Conservation (phyloP, 257 asterid genomes). For the Nicotiana otophora region DNA sequence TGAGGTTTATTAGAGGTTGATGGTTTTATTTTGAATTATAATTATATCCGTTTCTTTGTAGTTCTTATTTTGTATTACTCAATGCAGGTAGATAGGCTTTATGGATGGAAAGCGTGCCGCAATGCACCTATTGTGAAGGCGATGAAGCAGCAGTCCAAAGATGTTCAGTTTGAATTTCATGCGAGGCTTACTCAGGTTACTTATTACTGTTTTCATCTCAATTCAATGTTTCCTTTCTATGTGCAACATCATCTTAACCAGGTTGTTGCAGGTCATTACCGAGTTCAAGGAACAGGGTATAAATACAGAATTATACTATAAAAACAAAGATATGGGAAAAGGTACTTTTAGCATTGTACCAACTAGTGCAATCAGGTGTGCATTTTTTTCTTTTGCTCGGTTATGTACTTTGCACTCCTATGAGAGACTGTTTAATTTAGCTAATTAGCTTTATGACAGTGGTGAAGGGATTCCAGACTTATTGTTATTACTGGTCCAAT, state of each 20-base stretch:
- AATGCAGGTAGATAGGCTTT: constrained; percentile 77
- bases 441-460: constrained; percentile 29
- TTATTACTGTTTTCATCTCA: background rate
- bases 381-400: background rate
- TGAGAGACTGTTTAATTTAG: constrained; percentile 8
- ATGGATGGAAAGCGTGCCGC: constrained; percentile 69
- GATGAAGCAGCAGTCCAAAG: constrained; percentile 67
- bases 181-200: constrained; percentile 62
- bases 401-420: background rate
- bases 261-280: constrained; percentile 46
- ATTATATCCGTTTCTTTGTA: background rate
- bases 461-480: constrained; percentile 97
- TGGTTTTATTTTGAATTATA: background rate
- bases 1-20: constrained; percentile 19
- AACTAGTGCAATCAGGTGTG: constrained; percentile 92
- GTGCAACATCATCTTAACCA: background rate
- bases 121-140: constrained; percentile 80
- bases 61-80: background rate
- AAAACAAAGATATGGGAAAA: constrained; percentile 72
- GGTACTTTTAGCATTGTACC: constrained; percentile 84
- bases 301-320: constrained; percentile 79
- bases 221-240: background rate
- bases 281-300: constrained; percentile 90
- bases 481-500: constrained; percentile 65
- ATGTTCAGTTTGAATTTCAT: constrained; percentile 61